Percentiles rank a stretch among this genome's conserved stretches.
Conservation (phyloP, 345 rosid genomes). For the Carallia pectinifolia region DNA sequence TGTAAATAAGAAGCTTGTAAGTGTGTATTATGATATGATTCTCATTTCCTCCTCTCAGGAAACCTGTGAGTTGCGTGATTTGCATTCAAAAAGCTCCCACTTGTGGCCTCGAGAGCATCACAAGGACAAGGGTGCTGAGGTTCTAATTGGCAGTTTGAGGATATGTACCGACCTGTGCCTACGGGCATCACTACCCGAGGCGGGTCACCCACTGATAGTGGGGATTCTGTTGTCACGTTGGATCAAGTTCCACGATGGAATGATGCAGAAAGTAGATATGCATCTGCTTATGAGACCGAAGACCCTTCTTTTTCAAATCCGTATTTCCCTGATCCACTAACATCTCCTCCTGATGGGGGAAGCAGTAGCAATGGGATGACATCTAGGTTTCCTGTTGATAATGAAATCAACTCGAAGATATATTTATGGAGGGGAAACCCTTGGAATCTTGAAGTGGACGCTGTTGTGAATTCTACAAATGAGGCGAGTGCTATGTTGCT, state of each 20-base stretch:
- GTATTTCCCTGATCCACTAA: constrained; percentile 68
- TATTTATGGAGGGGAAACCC: constrained; percentile 98
- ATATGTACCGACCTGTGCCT: constrained; percentile 71
- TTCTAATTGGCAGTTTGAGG: constrained; percentile 25
- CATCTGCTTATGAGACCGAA: constrained; percentile 52
- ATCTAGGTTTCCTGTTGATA: constrained; percentile 86
- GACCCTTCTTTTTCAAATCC: constrained; percentile 60
- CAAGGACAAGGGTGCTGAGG: constrained; percentile 10
- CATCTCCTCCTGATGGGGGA: constrained; percentile 48
- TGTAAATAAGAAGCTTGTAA: no score
- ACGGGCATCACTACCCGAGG: constrained; percentile 37
- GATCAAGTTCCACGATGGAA: constrained; percentile 94
- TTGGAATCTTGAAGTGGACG: constrained; percentile 97
- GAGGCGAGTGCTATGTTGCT: constrained; percentile 57
- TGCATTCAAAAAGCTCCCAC: no score
- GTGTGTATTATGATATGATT: no score
- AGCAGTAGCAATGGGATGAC: constrained; percentile 53
- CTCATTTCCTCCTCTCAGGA: no score
- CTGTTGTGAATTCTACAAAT: constrained; percentile 94
- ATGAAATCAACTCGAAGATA: constrained; percentile 75
- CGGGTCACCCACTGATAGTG: constrained; percentile 40
- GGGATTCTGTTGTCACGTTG: constrained; percentile 66
- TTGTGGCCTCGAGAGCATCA: neutral
- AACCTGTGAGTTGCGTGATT: no score
- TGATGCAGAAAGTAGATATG: constrained; percentile 67